phyloP scores from a whole-genome alignment of 2,329 filamentous ascomycete species.

The Rutstroemia sp. region DNA sequence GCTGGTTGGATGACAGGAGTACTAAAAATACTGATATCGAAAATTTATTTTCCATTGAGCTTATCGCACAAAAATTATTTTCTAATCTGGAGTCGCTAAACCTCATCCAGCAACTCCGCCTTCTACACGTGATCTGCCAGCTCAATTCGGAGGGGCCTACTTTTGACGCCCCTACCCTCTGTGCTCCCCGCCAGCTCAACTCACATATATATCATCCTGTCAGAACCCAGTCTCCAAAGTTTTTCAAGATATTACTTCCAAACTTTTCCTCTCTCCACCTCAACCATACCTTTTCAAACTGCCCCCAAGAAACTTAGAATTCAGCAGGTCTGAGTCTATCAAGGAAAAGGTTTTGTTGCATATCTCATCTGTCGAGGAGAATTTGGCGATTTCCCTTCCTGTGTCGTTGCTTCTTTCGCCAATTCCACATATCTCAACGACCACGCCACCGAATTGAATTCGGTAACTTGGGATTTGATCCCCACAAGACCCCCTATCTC shows the following conservation, averaged over 20 bases:
- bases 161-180: conserved; percentile 7
- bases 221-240: neutral
- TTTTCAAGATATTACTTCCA: neutral
- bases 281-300: neutral
- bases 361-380: conserved; percentile 2
- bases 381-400: neutral
- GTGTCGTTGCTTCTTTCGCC: conserved; percentile 4
- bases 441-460: conserved; percentile 16
- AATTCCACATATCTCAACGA: conserved; percentile 18
- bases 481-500: neutral
- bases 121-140: conserved; percentile 2
- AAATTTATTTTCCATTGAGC: conserved; percentile 5
- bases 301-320: neutral
- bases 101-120: neutral
- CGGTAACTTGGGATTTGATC: conserved; percentile 17
- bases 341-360: neutral
- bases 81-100: conserved; percentile 6
- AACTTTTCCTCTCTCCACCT: neutral
- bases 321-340: conserved; percentile 7
- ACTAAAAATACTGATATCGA: neutral
- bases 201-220: neutral
- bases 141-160: neutral
- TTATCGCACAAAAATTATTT: conserved; percentile 11
- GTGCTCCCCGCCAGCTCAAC: conserved; percentile 4
- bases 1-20: neutral